Percentiles rank a stretch among this genome's conserved stretches.
Conservation (phyloP, 2,329 filamentous ascomycete genomes). For the Colletotrichum noveboracense region DNA sequence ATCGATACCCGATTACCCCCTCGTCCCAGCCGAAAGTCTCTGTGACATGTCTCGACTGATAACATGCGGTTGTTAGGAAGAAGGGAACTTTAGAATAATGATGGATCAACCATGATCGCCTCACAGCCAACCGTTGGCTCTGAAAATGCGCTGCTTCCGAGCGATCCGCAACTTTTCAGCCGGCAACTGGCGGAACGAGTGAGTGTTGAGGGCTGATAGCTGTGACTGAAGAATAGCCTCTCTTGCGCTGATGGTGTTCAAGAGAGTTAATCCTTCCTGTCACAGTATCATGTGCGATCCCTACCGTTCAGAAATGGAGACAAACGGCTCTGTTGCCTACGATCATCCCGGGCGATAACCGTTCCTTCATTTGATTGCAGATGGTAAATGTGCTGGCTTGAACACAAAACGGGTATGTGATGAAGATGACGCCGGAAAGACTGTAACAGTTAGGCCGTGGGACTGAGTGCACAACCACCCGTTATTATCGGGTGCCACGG, state of each 20-base stretch:
- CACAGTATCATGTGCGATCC: background rate
- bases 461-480: background rate
- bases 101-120: background rate
- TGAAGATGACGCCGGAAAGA: background rate
- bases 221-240: background rate
- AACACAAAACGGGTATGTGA: background rate
- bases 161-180: background rate
- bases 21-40: too few relatives aligned
- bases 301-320: background rate
- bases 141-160: background rate
- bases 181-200: background rate
- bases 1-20: background rate
- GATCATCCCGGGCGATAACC: accelerated
- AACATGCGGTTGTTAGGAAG: background rate
- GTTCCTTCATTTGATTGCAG: accelerated
- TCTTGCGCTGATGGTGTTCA: background rate
- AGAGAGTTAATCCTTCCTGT: background rate
- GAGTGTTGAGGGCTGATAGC: background rate
- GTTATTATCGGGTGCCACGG: background rate
- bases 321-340: background rate
- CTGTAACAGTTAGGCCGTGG: background rate
- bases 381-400: background rate
- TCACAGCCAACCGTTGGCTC: background rate
- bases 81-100: background rate
- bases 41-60: background rate